Base-by-base conservation (phyloP, 75 land plant genomes). In the Sequoia sempervirens region DNA sequence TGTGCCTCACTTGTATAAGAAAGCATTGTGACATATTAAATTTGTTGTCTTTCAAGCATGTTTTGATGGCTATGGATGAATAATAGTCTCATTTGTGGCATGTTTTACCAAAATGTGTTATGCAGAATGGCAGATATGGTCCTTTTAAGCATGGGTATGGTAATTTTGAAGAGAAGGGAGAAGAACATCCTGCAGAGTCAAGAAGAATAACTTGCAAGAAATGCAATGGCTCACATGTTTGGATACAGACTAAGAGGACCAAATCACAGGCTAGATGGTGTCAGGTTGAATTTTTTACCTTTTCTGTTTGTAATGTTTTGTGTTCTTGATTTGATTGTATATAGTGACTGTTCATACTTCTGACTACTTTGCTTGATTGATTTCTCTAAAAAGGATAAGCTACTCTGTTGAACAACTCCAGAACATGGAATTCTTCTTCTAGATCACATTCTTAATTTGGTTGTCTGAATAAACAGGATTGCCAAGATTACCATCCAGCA, bases 211-310 rank as follows among this genome's bases (percentile, higher is more conserved):
- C 85, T 26, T 97, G 99, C 89, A 92, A 91, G 64, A 97, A 93
- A 82, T 97, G 97, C 85, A 87, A 85, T n/a, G 80, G 84, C 26
- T 89, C 85, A 82, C 99, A 97, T 82, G 41, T 89, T 10, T 95
- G 99, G 97, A 75, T 89, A 26, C 85, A 84, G 50, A 94, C 96
- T 8, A 88, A 90, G 66, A 94, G 91, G 87, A 85, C 79, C 78
- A 97, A 95, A 88, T 84, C 90, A 78, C 88, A 70, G 66, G 98
- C 97, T 80, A 93, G 99, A 84, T 97, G 98, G 97, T 97, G 99
- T 81, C 95, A 95, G 97, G 99, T 95, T 58, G 54, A 85, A 40
- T 79, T 76, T 52, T n/a, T 79, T 41, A 73, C 7, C 50, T 2
- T 32, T 70, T 70, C 73, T 70, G n/a, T 70, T 70, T 70, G n/a